Percentiles rank a stretch among this genome's conserved stretches.
These are phyloP conservation scores for Pyrrhoderma lamaoense DNA, from an alignment of 1,284 basidiomycete species.

Conservation along the genomic window DNA sequence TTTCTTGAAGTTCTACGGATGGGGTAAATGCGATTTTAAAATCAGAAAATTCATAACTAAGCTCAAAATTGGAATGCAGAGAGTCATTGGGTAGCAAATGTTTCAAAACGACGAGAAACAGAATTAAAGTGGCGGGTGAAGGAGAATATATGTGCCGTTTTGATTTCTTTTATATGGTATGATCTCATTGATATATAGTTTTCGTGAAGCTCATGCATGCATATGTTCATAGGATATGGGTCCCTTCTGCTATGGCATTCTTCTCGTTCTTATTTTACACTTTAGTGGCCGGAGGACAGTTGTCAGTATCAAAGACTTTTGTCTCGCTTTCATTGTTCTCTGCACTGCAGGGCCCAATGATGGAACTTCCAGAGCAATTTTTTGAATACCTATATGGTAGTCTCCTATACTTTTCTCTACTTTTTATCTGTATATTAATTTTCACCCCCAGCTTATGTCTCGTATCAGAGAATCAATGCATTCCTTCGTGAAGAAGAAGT, in stretches of 20 bases:
- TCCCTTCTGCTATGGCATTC: conserved; percentile 60
- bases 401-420: conserved; percentile 15
- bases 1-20: conserved; percentile 67
- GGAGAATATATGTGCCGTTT: conserved; percentile 49
- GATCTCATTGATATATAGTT: conserved; percentile 5
- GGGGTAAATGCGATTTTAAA: conserved; percentile 37
- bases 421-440: conserved; percentile 10
- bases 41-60: background rate
- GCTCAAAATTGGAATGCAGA: conserved; percentile 27
- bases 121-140: conserved; percentile 61
- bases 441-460: conserved; percentile 47
- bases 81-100: conserved; percentile 46
- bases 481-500: conserved; percentile 60
- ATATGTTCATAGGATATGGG: conserved; percentile 47
- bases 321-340: conserved; percentile 60
- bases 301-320: conserved; percentile 65
- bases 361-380: conserved; percentile 51
- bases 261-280: conserved; percentile 60
- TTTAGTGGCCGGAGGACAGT: conserved; percentile 44
- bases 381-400: conserved; percentile 59
- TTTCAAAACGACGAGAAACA: conserved; percentile 42
- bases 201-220: conserved; percentile 1
- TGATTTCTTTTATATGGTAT: conserved; percentile 59
- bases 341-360: conserved; percentile 58
- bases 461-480: conserved; percentile 60